Evolutionary conservation across 139 green algal species (phyloP).

Genomic region (Tetraselmis chui): DNA sequence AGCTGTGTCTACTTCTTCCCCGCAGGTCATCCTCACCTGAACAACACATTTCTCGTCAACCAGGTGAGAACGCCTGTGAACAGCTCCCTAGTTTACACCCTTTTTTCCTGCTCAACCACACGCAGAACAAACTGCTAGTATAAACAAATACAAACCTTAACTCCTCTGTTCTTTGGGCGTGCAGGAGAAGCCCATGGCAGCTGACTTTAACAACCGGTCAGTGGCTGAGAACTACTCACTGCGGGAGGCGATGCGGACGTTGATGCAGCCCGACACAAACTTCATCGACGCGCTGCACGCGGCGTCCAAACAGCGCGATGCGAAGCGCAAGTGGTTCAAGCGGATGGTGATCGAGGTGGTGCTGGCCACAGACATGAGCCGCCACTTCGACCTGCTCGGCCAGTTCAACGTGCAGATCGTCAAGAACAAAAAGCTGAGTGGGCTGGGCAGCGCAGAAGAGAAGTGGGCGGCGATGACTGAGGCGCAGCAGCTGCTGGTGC

Average conservation of each 20-base stretch:
- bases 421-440: background rate
- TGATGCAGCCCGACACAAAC: background rate
- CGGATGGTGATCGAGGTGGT: background rate
- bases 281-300: background rate
- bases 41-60: background rate
- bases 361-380: background rate
- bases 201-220: background rate
- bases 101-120: too few species aligned
- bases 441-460: background rate
- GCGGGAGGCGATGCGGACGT: background rate
- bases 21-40: background rate
- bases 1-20: too few species aligned
- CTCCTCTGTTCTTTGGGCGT: too few species aligned
- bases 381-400: background rate
- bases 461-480: background rate
- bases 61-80: too few species aligned
- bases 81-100: too few species aligned
- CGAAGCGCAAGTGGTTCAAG: background rate
- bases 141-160: too few species aligned
- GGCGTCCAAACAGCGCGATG: background rate
- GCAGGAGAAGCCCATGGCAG: background rate
- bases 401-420: background rate
- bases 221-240: background rate
- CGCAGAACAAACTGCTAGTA: too few species aligned
- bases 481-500: background rate